Evolutionary conservation across 768 basidiomycete genomes (phyloP).

Genomic region (Cyclocybe aegerita): DNA sequence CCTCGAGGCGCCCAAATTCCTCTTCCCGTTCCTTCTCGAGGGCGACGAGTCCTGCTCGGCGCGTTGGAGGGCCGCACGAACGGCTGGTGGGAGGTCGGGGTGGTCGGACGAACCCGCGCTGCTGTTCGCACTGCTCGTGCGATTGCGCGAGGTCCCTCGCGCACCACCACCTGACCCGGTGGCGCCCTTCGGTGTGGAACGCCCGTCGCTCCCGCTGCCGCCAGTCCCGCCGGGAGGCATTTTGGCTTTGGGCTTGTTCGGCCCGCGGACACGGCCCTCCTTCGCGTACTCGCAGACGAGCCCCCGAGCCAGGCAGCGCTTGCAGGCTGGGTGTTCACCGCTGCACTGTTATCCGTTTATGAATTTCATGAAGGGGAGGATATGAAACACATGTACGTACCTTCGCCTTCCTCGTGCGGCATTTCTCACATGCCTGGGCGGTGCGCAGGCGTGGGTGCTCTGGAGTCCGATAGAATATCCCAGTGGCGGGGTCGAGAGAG

Average conservation of each 20-base stretch:
- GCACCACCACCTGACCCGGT: constrained; percentile 2
- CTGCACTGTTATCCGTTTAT: constrained; percentile 48
- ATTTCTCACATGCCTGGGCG: constrained; percentile 75
- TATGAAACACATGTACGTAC: constrained; percentile 33
- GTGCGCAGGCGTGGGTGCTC: constrained; percentile 69
- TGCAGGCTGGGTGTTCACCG: constrained; percentile 68
- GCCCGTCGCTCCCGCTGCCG: not conserved
- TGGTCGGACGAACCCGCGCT: constrained; percentile 21
- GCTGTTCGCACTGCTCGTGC: constrained; percentile 15
- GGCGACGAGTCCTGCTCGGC: constrained; percentile 7
- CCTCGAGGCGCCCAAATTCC: constrained; percentile 1
- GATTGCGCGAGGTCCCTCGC: constrained; percentile 16
- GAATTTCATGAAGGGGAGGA: not conserved
- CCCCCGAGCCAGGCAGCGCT: constrained; percentile 59
- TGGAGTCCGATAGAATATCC: constrained; percentile 64
- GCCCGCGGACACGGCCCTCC: constrained; percentile 62
- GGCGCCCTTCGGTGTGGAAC: constrained; percentile 5
- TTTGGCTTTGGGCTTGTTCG: constrained; percentile 53
- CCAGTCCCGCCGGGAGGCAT: constrained; percentile 2
- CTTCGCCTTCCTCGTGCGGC: constrained; percentile 72
- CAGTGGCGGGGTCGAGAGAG: constrained; percentile 61
- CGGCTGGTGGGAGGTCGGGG: constrained; percentile 5
- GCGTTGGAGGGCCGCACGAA: not conserved
- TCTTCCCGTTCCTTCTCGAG: not conserved
- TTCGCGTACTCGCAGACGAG: constrained; percentile 66